Evolutionary conservation across 2,329 filamentous ascomycete genomes (phyloP), one percentile per base, ranked within the genome.

Genomic region (Ascochyta viciae-villosae): DNA sequence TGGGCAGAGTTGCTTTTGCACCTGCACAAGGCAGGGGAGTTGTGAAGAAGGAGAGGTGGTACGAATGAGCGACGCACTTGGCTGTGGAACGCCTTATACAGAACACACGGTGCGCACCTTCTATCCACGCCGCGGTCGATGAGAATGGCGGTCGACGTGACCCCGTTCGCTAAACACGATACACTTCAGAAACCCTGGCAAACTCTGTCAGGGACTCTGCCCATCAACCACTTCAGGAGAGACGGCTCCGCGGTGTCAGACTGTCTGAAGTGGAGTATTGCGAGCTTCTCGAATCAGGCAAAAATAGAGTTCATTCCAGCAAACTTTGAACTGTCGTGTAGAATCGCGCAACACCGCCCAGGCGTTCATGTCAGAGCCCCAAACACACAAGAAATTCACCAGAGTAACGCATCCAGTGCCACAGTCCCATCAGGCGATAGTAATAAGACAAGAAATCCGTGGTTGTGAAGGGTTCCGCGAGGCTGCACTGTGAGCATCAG

Each of bases 1-100:
- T 45, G 12, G 54, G 48, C 16, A 56, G 48, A 23, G 41, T 58
- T 54, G 61, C 54, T 35, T 58, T 61, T 40, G 58, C 54, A 22
- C 58, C 55, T n/a, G 50, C 27, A 16, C 42, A 27, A 4, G 29
- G 26, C 4, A 50, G 45, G 12, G 39, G 43, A 13, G 41, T 35
- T 29, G 46, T 58, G 13, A 48, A 54, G 56, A 62, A 54, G 33
- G 37, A 41, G 46, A 37, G 38, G 6, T 60, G 48, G 52, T 60
- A 58, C 34, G 37, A 47, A 9, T 61, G 34, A 56, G 23, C 7
- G 12, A 15, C 12, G 12, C 29, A 31, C 3, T 1, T 31, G 29
- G 13, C 29, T 10, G 37, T 9, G 19, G 4, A 13, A 9, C 15
- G 16, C n/a, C 35, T 26, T 2, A 29, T 31, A 31, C 31, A 23